These are phyloP conservation scores for Ramularia endophylla DNA, from an alignment of 2,329 filamentous ascomycete genomes.

Conservation along the genomic window DNA sequence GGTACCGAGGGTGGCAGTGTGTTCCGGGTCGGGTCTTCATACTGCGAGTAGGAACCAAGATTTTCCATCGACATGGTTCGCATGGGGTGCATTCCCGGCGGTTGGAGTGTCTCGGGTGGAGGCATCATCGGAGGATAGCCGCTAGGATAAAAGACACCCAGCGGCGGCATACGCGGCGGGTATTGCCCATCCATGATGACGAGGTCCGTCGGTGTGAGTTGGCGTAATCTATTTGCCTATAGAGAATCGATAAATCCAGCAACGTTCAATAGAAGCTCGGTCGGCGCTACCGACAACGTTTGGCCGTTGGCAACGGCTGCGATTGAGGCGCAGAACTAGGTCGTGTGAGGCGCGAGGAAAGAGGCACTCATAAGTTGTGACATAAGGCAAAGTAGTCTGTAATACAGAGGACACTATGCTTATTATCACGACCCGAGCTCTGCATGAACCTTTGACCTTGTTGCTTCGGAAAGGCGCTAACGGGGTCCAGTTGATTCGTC, in stretches of 20 bases:
- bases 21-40: conserved; percentile 24
- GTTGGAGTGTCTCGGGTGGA: conserved; percentile 18
- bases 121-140: conserved; percentile 28
- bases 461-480: no score
- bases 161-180: conserved; percentile 24
- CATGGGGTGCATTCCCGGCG: conserved; percentile 23
- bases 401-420: conserved; percentile 10
- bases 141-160: conserved; percentile 26
- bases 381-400: conserved; percentile 10
- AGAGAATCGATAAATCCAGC: conserved; percentile 9
- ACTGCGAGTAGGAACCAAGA: conserved; percentile 28
- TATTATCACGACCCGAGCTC: conserved; percentile 17
- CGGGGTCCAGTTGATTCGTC: conserved; percentile 1
- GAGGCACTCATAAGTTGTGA: conserved; percentile 9
- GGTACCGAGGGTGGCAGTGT: conserved; percentile 22
- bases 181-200: conserved; percentile 27
- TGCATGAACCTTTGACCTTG: conserved; percentile 9
- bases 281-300: conserved; percentile 10
- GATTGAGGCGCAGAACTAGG: conserved; percentile 13
- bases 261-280: conserved; percentile 15
- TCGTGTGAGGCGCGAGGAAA: conserved; percentile 16
- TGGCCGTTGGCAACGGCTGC: conserved; percentile 11
- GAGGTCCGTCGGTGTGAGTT: conserved; percentile 2
- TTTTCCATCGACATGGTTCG: conserved; percentile 30
- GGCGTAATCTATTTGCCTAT: conserved; percentile 15